These are phyloP conservation scores for Microdochium nivale DNA, from an alignment of 2,329 filamentous ascomycete species.

Conservation along the genomic window DNA sequence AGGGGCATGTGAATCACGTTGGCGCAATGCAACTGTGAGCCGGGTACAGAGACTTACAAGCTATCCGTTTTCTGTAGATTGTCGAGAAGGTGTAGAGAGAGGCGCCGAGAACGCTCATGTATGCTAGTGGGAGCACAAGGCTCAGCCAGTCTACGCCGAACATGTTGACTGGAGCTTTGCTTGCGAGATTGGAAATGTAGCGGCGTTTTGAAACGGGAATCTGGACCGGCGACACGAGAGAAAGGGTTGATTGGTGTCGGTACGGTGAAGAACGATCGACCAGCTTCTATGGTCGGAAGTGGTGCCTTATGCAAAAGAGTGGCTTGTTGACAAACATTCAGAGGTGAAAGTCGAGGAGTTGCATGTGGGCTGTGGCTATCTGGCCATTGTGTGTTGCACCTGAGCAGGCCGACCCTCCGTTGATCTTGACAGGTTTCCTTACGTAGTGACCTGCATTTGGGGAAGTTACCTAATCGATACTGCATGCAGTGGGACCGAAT, in stretches of 20 bases:
- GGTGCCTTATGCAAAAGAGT: too few species aligned
- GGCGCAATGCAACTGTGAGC: not conserved
- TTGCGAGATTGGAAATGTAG: not conserved
- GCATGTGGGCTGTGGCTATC: too few species aligned
- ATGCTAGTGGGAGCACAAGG: constrained; percentile 80
- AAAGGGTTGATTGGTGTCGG: not conserved
- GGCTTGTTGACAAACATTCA: too few species aligned
- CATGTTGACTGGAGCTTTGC: constrained; percentile 25
- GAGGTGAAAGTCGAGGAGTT: too few species aligned
- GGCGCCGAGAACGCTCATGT: constrained; percentile 78
- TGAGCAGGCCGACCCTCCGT: not conserved
- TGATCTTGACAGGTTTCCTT: constrained; percentile 3
- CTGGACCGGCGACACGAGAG: constrained; percentile 1
- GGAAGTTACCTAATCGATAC: not conserved
- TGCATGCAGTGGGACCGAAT: too few species aligned
- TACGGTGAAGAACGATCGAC: too few species aligned
- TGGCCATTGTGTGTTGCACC: too few species aligned
- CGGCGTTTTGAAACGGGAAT: constrained; percentile 2
- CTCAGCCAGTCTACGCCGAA: constrained; percentile 68
- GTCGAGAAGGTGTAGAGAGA: constrained; percentile 87
- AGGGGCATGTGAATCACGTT: not conserved
- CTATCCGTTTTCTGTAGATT: constrained; percentile 88
- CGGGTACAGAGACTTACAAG: constrained; percentile 44
- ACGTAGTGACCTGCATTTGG: not conserved
- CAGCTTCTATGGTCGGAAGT: too few species aligned